Conservation (phyloP, 768 basidiomycete species). For the Suillus occidentalis region DNA sequence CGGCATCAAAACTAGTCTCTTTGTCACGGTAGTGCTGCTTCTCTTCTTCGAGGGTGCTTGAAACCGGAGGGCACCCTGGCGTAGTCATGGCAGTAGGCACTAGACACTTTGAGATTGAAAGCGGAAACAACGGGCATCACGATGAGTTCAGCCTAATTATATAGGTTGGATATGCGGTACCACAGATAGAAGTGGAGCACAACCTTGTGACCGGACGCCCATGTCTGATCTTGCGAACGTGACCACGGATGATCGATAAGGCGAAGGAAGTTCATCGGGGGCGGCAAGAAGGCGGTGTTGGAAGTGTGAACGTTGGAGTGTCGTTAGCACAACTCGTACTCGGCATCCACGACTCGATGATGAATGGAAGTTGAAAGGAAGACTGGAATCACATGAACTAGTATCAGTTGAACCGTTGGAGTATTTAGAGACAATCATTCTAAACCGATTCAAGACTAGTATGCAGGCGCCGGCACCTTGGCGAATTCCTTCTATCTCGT, state of each 20-base stretch:
- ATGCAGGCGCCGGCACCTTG: too few species aligned
- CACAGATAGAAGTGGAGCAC: not conserved
- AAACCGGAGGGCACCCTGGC: not conserved
- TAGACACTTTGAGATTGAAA: not conserved
- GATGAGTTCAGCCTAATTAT: not conserved
- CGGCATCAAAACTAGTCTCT: constrained; percentile 32
- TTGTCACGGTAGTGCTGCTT: constrained; percentile 15
- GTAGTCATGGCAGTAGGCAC: not conserved
- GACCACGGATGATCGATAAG: not conserved
- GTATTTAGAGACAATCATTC: too few species aligned
- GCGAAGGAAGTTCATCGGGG: not conserved
- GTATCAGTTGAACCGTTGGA: too few species aligned
- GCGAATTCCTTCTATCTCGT: too few species aligned
- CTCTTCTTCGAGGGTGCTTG: not conserved
- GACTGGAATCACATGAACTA: too few species aligned
- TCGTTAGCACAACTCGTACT: not conserved
- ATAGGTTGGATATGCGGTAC: not conserved
- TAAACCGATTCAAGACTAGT: too few species aligned
- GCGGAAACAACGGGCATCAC: not conserved
- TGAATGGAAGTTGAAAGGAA: not conserved
- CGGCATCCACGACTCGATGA: not conserved
- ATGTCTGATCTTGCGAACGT: not conserved
- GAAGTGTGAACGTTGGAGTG: not conserved
- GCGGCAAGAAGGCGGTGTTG: not conserved
- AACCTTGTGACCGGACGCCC: not conserved